Evolutionary conservation across 2,329 filamentous ascomycete genomes (phyloP), one percentile per base, ranked within the genome.

Genomic region (Scopulariopsis brevicaulis): DNA sequence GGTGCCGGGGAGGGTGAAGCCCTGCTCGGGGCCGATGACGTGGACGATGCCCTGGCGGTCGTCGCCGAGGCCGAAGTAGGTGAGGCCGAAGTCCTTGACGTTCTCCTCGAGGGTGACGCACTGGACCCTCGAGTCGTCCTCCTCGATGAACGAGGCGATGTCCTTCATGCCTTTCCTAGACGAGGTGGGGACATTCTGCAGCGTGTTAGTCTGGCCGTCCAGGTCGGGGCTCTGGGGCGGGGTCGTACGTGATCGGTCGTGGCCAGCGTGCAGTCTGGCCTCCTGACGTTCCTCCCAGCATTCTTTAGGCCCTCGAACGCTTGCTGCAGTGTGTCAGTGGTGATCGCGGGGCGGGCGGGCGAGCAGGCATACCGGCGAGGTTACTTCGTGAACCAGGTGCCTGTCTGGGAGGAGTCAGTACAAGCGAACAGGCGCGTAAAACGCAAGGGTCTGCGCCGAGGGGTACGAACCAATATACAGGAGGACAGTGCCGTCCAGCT

Each of bases 21-120:
- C 94, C 74, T 99, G 94, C 78, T 99, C 94, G 48, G 94, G 94
- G 40, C 94, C 94, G 66, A 99, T 97, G 67, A 99, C 90, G 75
- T 99, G 94, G 59, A 97, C 94, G 66, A 99, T 99, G 64, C 94
- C 94, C 75, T 99, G 94, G 63, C 94, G 86, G 81, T 94, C 95
- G 75, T 97, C 93, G 65, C 87, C 89, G 62, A 99, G 85, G 61
- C 94, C 94, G 70, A 99, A 99, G 76, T 96, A 97, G 71, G 92
- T 96, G 68, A 99, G 81, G 68, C 90, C 91, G 70, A 96, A 97
- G 63, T 93, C 89, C 76, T 93, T 94, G 67, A 99, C 93, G 67
- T 99, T 99, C 66, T 96, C 87, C 77, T 99, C 94, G 62, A 99
- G 85, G 48, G 94, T 97, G 67, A 92, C 85, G 73, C 92, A 96